Conservation (phyloP, 139 green algal species). For the Chlamydomonas sp. region DNA sequence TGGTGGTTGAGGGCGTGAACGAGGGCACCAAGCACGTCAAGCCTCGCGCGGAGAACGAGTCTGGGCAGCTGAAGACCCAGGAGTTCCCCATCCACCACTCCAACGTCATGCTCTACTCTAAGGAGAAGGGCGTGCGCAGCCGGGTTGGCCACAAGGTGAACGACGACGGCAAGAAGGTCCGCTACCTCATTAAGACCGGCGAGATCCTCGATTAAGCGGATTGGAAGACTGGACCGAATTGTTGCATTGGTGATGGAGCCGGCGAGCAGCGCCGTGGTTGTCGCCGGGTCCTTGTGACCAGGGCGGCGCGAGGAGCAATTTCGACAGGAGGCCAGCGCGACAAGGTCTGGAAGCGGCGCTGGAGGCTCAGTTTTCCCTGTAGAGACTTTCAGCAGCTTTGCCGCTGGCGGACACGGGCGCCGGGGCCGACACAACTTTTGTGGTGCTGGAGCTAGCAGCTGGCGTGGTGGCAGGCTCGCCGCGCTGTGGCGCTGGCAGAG, state of each 20-base stretch:
- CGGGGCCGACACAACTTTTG: no score
- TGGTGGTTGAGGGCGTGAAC: slow-evolving; percentile 95
- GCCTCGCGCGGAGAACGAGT: slow-evolving; percentile 82
- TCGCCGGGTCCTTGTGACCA: background rate
- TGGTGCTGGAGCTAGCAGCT: no score
- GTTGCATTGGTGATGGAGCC: background rate
- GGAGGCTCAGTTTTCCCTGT: slow-evolving; percentile 26
- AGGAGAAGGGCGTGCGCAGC: slow-evolving; percentile 71
- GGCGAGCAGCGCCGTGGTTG: background rate
- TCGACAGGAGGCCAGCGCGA: background rate
- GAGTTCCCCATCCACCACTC: slow-evolving; percentile 95
- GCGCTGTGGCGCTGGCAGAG: no score
- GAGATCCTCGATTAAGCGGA: slow-evolving; percentile 68
- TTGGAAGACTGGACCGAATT: background rate
- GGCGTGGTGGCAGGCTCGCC: no score
- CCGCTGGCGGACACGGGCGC: no score
- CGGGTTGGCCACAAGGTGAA: slow-evolving; percentile 81
- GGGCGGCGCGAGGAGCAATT: background rate
- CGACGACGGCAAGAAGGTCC: slow-evolving; percentile 84
- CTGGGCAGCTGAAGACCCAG: slow-evolving; percentile 81
- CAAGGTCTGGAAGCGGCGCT: background rate
- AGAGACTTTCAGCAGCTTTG: background rate
- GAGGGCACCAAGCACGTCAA: slow-evolving; percentile 87
- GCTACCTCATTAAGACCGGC: slow-evolving; percentile 90
- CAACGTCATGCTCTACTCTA: slow-evolving; percentile 96